Base-by-base conservation (phyloP, 2,329 filamentous ascomycete genomes). In the Sporothrix sp. region DNA sequence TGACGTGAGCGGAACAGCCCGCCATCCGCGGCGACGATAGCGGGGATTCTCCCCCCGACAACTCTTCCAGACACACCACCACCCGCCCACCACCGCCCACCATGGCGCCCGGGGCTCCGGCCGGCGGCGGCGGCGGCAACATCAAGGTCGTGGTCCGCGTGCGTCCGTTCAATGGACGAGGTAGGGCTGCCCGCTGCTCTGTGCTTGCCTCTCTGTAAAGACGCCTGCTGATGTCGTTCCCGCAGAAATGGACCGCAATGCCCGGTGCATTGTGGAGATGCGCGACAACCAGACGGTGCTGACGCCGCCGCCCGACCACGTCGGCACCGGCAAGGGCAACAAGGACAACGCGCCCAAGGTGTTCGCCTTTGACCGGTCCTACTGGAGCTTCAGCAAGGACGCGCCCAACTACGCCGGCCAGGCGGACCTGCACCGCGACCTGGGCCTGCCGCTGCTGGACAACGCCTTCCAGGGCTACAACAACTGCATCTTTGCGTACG, bases 401-500 rank as follows among this genome's bases (percentile, higher is more conserved):
- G 89, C 95, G 63, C 72, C 80, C 28, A 87, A 96, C 68, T 98
- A 96, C 64, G 90, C 93, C 3, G 78, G 84, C 54, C 93, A 98
- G 65, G 87, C 89, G 61, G 87, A 96, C 61, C 85, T 98, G 51
- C 97, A 98, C 73, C 87, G 93, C 62, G 85, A 85, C 53, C 77
- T 98, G 21, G 93, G 93, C 50, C 89, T 96, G 66, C 93, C 97
- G 63, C 97, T 98, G 59, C 77, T 98, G 56, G 93, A 98, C 67
- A 93, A 98, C 75, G 98, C 98, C 70, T 98, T 98, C 61, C 90
- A 96, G 64, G 93, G 93, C 57, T 98, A 98, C 71, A 91, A 98
- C 68, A 98, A 93, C 0, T 98, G 93, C 67, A 98, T 98, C 63
- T 98, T 98, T 65, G 93, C 93, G 13, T 98, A 98, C 65, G 93